Conservation (phyloP, 1,284 basidiomycete species). For the Puccinia coronata region DNA sequence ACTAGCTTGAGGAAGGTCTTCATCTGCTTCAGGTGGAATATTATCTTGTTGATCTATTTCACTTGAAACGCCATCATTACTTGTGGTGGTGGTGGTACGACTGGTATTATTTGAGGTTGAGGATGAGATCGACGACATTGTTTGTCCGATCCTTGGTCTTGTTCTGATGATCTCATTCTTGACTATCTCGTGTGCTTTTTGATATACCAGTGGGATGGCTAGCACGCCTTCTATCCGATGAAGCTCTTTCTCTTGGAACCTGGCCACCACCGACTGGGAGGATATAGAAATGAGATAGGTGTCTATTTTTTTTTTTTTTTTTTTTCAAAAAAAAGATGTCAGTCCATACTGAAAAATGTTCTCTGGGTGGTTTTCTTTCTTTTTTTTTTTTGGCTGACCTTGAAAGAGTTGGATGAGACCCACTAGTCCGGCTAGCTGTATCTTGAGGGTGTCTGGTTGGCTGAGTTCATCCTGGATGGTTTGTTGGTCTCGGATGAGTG, state of each 20-base stretch:
- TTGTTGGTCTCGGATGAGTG: background rate
- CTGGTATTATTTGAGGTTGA: constrained; percentile 12
- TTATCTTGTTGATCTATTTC: background rate
- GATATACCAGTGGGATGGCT: constrained; percentile 20
- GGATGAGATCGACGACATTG: background rate
- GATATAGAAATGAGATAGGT: constrained; percentile 39
- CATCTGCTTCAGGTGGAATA: constrained; percentile 37
- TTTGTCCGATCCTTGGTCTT: background rate
- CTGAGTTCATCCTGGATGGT: constrained; percentile 23
- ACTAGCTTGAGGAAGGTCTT: background rate
- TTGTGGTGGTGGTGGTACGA: background rate
- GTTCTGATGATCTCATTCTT: constrained; percentile 21
- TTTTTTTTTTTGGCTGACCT: constrained; percentile 5
- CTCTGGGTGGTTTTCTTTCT: background rate
- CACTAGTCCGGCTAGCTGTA: constrained; percentile 33
- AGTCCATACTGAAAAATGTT: background rate
- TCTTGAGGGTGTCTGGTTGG: background rate
- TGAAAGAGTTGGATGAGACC: constrained; percentile 39
- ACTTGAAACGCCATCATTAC: background rate
- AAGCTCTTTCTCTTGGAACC: constrained; percentile 23
- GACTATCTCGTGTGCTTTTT: background rate
- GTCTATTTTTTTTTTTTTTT: constrained; percentile 7
- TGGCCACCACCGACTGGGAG: constrained; percentile 20
- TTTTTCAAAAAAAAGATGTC: too few relatives aligned
- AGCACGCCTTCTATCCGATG: constrained; percentile 13